Evolutionary conservation across 805 yeast genomes (phyloP), one percentile per base, ranked within the genome.

Genomic region (Candida adriatica): DNA sequence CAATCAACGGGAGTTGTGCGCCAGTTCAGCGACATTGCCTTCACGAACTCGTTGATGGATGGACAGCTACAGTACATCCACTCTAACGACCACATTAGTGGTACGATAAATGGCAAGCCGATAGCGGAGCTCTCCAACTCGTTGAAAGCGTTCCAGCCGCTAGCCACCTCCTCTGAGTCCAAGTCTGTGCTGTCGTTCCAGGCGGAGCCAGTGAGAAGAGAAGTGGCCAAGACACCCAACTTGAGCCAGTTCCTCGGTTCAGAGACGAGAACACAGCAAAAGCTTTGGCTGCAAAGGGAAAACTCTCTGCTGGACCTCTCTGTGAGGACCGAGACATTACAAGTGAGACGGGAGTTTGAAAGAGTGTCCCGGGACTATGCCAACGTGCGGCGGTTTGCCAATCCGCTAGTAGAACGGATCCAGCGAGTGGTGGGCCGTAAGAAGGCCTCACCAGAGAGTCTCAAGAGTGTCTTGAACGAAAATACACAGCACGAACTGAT

Each of bases 201-300:
- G 16, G 47, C 45, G 13, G 46, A 44, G n/a, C 35, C 48, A 18
- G 29, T 11, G 3, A 22, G 29, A 14, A 29, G 31, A n/a, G 38
- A 24, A 19, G 10, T 19, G 10, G 22, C 22, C 22, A 19, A 31
- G 4, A 40, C 50, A 5, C 58, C 55, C 31, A 62, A 66, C 38
- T 68, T 69, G 42, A 52, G 61, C 8, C 59, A 62, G 24, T 66
- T 62, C 49, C 46, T 69, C 33, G 58, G 58, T 39, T 31, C 61
- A 4, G 83, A 77, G 38, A 75, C 84, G 1, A 66, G 95, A 58
- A 83, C 94, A 0, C 95, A 85, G 49, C 92, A 82, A 49, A 70
- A 78, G 40, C 65, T 86, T 31, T 84, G 94, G 94, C 60, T 85
- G 20, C 94, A 82, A 53, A 64, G 90, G 42, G 90, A 82, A 43